Evolutionary conservation across 75 land plant genomes (phyloP).

Genomic region (Isoetes taiwanensis): DNA sequence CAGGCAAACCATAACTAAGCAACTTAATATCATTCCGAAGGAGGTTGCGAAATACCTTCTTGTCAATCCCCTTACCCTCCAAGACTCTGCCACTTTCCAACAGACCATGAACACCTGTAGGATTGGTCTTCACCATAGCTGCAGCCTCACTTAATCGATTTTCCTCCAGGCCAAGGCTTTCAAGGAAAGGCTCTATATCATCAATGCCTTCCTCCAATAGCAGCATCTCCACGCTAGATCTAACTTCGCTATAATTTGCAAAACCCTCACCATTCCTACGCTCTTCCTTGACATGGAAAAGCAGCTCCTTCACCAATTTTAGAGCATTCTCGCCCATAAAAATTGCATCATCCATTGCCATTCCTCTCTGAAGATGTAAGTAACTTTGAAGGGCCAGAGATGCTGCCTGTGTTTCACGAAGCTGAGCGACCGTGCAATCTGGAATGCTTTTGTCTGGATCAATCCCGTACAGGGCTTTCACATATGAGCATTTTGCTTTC

Average conservation of each 20-base stretch:
- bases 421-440: no score
- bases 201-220: neutral
- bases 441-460: no score
- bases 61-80: neutral
- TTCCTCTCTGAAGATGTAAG: neutral
- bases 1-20: neutral
- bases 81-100: neutral
- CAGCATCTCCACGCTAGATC: neutral
- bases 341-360: slow-evolving; percentile 4
- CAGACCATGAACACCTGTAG: neutral
- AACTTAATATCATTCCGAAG: neutral
- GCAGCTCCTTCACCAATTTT: neutral
- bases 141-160: no score
- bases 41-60: neutral
- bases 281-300: neutral
- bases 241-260: neutral
- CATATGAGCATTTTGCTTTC: no score
- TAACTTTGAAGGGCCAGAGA: neutral
- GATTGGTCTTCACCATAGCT: neutral
- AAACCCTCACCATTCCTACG: no score
- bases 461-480: no score
- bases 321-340: neutral
- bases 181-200: slow-evolving; percentile 5
- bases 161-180: neutral
- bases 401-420: no score